A percentile compares a stretch with the other conserved stretches of the same genome.
Conservation (phyloP, 1,139 yeast species). For the Lodderomyces margitis region DNA sequence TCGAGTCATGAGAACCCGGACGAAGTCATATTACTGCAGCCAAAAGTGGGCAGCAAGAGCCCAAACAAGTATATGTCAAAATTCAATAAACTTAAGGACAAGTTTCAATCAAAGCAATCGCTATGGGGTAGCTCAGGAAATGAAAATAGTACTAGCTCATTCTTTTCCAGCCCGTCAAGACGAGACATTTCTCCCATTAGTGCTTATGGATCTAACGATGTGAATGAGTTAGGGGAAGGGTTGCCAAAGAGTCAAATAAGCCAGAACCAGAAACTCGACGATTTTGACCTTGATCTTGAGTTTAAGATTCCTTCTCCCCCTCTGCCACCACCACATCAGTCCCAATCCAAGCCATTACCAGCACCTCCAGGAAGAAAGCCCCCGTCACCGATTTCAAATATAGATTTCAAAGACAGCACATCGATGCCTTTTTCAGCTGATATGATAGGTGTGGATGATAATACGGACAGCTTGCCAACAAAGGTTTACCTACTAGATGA, state of each 20-base stretch:
- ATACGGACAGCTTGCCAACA: conserved; percentile 28
- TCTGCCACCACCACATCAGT: conserved; percentile 7
- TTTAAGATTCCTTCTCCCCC: conserved; percentile 1
- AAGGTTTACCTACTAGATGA: conserved; percentile 37
- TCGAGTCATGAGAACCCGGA: conserved; percentile 4
- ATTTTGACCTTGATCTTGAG: conserved; percentile 1
- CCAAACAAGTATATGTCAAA: conserved; percentile 26
- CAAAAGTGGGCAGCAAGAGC: conserved; percentile 13
- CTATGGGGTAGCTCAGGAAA: conserved; percentile 19
- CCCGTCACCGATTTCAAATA: conserved; percentile 17
- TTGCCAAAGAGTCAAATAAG: conserved; percentile 9
- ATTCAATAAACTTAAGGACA: conserved; percentile 31
- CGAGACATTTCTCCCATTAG: conserved; percentile 15
- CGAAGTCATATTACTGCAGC: conserved; percentile 3
- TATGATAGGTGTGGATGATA: conserved; percentile 37
- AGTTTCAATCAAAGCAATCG: conserved; percentile 39
- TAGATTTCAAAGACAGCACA: conserved; percentile 17
- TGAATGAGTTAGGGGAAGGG: conserved; percentile 24
- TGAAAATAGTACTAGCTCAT: conserved; percentile 7
- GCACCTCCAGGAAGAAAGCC: conserved; percentile 9
- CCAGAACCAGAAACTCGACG: neutral
- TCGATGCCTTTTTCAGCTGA: conserved; percentile 48
- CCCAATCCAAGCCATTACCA: conserved; percentile 16
- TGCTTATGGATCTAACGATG: conserved; percentile 14
- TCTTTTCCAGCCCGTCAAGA: conserved; percentile 6